Base-by-base conservation (phyloP, 768 basidiomycete species). In the Rossbeevera mucosa region DNA sequence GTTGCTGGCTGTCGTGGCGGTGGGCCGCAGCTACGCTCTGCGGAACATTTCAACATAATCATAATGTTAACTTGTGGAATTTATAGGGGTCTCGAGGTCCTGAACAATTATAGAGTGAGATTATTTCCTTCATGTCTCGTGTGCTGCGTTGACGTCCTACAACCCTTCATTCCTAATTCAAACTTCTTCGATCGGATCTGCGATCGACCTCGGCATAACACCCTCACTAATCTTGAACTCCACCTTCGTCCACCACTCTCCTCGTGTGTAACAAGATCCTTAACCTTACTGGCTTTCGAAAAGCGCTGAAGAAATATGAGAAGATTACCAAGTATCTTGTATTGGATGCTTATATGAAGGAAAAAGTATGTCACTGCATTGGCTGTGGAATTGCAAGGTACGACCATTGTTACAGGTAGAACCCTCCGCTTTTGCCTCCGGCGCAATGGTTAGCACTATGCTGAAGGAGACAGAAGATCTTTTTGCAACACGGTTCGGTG, bases 261-360 rank as follows among this genome's bases (percentile, higher is more conserved):
- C 7, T 29, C 50, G 14, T 24, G 24, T 38, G 22, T 14, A 11
- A 21, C 13, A 52, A 91, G 85, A 83, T 93, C 44, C 71, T 96
- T 30, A 97, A 99, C 65, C 67, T 92, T 5, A 91, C 91, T 0
- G 95, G 94, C 1, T 93, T 95, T 64, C 77, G 88, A 25, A 92
- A 92, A 64, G 86, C 87, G 0, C 61, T 92, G 50, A 92, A 92
- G 71, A 92, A 91, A 64, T 92, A 88, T 58, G 89, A 91, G 61
- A 92, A 90, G 64, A 71, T 78, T 6, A 88, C 92, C 5, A 81
- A 77, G 68, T 84, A 88, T 25, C 74, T 76, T 5, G 84, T 81
- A n/a, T 81, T 90, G 63, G 76, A 85, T 16, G 78, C 85, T 38
- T 96, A 94, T 64, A 93, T 88, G 75, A 71, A 76, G 20, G 88